These are phyloP conservation scores for Dichotomopilus funicola DNA, from an alignment of 2,329 filamentous ascomycete species.

Conservation along the genomic window DNA sequence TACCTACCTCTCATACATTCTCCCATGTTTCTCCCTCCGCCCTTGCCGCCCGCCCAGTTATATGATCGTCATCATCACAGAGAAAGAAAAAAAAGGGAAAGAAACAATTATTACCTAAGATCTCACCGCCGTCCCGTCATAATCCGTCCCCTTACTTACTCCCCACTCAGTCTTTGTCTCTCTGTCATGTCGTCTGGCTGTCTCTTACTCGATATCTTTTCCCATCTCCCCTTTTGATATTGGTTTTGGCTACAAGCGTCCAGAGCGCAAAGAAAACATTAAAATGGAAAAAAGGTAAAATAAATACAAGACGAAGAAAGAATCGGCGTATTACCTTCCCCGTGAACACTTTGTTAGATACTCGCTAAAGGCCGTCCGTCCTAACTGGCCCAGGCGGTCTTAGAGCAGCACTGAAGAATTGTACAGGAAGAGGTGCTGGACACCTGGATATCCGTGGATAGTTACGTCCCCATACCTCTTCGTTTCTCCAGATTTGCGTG, in stretches of 20 bases:
- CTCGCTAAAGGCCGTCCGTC: too few species aligned
- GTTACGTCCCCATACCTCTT: background rate
- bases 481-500: background rate
- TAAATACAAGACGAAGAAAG: slow-evolving; percentile 12
- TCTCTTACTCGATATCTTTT: background rate
- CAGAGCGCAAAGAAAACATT: slow-evolving; percentile 8
- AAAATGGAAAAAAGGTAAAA: background rate
- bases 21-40: too few species aligned
- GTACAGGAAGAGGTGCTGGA: background rate
- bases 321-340: slow-evolving; percentile 1
- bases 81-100: too few species aligned
- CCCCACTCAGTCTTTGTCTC: too few species aligned
- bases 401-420: background rate
- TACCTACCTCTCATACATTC: too few species aligned
- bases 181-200: too few species aligned
- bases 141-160: too few species aligned
- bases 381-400: background rate
- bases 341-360: background rate
- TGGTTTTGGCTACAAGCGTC: slow-evolving; percentile 1
- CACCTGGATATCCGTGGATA: background rate
- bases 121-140: background rate
- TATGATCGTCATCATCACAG: too few species aligned
- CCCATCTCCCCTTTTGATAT: slow-evolving; percentile 4
- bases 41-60: too few species aligned
- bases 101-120: slow-evolving; percentile 12